Base-by-base conservation (phyloP, 331 rosid genomes). In the Cucumis variabilis region DNA sequence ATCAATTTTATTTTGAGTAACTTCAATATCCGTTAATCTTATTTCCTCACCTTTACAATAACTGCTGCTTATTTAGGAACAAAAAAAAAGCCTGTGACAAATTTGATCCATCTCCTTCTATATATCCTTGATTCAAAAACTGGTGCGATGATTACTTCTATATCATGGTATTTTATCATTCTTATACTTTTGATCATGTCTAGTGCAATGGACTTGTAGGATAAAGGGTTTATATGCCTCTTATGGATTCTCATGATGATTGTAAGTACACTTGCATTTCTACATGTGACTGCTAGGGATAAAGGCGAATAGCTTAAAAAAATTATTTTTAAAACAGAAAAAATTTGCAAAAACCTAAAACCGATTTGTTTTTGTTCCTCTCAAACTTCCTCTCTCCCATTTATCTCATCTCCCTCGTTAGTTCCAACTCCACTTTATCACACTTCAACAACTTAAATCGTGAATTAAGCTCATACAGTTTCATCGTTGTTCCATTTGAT, bases 81-180 rank as follows among this genome's bases (percentile, higher is more conserved):
- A 97, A 91, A 97, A 95, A n/a, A 87, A 86, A 83, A 78, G 91
- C 98, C 23, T 97, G 99, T 68, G 99, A 97, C 96, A 97, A 97
- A 92, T 97, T 97, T 90, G 98, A 97, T 86, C 98, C 98, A 70
- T 30, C 37, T 83, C 95, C 12, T 97, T 97, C 91, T 30, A 30
- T 30, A 30, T 97, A 95, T 88, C 98, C 99, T 41, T 95, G 93
- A 82, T 97, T 97, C 93, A 97, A 97, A 93, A 95, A 95, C 90
- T 95, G 99, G 99, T 97, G 98, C 67, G 99, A 97, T 85, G 99
- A 97, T 84, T 97, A 97, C 92, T 97, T 97, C 91, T 95, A 93
- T 89, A 94, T 97, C 90, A 95, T 95, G 96, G 98, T 97, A 93
- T 82, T 51, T n/a, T 24, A 66, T 69, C 17, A 20, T 44, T 17